Evolutionary conservation across 352 stramenopile genomes (phyloP), one percentile per base, ranked within the genome.

Genomic region (Lagenidium giganteum): DNA sequence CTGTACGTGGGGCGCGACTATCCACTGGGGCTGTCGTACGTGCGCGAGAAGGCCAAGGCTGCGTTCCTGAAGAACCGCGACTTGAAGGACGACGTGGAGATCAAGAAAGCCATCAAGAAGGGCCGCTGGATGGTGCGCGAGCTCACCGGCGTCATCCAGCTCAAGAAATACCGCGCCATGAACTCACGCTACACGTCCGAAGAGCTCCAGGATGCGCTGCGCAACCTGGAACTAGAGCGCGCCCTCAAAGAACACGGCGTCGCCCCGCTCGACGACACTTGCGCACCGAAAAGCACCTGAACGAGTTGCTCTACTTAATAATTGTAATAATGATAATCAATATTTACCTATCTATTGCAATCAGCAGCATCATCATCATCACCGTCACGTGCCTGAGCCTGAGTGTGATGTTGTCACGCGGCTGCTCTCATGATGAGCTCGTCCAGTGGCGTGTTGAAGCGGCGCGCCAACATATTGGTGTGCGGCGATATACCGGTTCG

Each of bases 131-230:
- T 96, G 76, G 84, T 98, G 30, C 65, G 89, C 33, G 96, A 99
- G 64, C 95, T 99, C 74, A 78, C 97, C 37, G 95, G 83, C n/a
- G 86, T 98, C 13, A 97, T 98, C 58, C 83, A 98, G 71, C 69
- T 99, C 22, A 98, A 98, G 55, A 99, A 98, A 58, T 98, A 98
- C 62, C 76, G 96, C 40, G 84, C 91, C 35, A 82, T 99, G 57
- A 96, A 97, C 45, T 72, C 64, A 44, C 67, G 93, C 42, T 98
- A 98, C 57, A 93, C 80, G 23, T 59, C 77, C 8, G 74, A 84
- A 43, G 77, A 90, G 47, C 59, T 89, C 54, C 75, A 70, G 20
- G 70, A 86, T 44, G 66, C 71, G 37, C 51, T 86, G 52, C 67
- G 70, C 27, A 64, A 65, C 22, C 64, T 83, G 31, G 64, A 83